Evolutionary conservation across 208 protist genomes (phyloP).

Genomic region (Leishmania braziliensis): DNA sequence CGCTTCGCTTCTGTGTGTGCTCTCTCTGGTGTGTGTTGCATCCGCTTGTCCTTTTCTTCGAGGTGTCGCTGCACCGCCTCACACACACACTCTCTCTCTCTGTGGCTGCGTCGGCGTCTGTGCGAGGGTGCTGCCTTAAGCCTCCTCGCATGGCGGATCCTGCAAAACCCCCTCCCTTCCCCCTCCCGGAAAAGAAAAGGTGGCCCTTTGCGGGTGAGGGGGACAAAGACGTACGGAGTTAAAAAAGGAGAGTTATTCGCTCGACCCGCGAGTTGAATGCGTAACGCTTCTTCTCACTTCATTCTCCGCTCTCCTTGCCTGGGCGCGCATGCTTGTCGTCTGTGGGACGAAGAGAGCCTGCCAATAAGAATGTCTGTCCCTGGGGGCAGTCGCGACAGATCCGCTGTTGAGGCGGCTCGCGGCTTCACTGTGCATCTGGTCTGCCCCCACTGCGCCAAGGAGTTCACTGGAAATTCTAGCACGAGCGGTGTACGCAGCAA

Average conservation of each 20-base stretch:
- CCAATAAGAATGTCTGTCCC: neutral
- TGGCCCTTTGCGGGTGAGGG: neutral
- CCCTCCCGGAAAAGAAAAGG: neutral
- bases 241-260: neutral
- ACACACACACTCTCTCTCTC: neutral
- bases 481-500: slow-evolving; percentile 74
- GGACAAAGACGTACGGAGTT: neutral
- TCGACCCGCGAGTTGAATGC: neutral
- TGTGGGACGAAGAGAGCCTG: neutral
- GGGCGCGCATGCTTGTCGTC: no score
- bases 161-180: neutral
- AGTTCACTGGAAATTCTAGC: slow-evolving; percentile 52
- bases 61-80: neutral
- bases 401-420: neutral
- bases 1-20: neutral
- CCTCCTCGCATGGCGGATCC: neutral
- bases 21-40: neutral
- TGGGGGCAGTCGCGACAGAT: neutral
- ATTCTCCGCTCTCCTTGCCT: neutral
- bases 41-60: no score
- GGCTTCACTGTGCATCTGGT: slow-evolving; percentile 25
- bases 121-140: neutral
- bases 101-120: neutral
- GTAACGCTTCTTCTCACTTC: neutral
- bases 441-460: slow-evolving; percentile 66